Base-by-base conservation (phyloP, 1,284 basidiomycete genomes). In the Afroboletus lepidellus region DNA sequence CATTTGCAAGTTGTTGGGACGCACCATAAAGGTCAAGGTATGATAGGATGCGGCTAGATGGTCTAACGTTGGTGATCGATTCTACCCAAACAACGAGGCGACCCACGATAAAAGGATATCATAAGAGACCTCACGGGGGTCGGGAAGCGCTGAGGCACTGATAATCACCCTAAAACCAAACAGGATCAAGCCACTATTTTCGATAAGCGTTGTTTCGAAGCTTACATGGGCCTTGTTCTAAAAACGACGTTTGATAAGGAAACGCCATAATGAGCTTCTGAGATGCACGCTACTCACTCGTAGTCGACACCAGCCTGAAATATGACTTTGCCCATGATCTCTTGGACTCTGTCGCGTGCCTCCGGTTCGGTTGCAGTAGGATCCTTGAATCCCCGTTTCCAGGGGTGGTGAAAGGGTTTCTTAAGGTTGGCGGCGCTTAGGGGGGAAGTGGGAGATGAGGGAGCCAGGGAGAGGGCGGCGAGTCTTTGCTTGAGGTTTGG, bases 291-390 rank as follows among this genome's bases (percentile, higher is more conserved):
- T 15, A 72, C 78, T 60, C 61, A 92, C 88, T 92, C 90, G 62
- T 83, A 92, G 71, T 93, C 91, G 50, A 93, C 87, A 2, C 91
- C 90, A 34, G 91, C 90, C 65, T 92, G 91, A 59, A 90, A 92
- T 46, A 93, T 90, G 71, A 92, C 75, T 63, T 75, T 81, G 32
- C 73, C 67, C 72, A 92, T 81, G 33, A 87, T 79, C 18, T 85
- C 78, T 62, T 88, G 81, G 16, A 87, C 69, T 52, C 72, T 72
- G 47, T 78, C 80, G 54, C 64, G 67, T 36, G 73, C 75, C 54
- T 69, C 64, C 4, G 59, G 55, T 34, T 66, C 66, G 42, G 44
- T 18, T 41, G 52, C 20, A 12, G 54, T 45, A 7, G 49, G 53
- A 54, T 58, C 51, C n/a, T 53, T 53, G 30, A 30, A 45, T 24